Base-by-base conservation (phyloP, 331 rosid species). In the Phaseolus coccineus region DNA sequence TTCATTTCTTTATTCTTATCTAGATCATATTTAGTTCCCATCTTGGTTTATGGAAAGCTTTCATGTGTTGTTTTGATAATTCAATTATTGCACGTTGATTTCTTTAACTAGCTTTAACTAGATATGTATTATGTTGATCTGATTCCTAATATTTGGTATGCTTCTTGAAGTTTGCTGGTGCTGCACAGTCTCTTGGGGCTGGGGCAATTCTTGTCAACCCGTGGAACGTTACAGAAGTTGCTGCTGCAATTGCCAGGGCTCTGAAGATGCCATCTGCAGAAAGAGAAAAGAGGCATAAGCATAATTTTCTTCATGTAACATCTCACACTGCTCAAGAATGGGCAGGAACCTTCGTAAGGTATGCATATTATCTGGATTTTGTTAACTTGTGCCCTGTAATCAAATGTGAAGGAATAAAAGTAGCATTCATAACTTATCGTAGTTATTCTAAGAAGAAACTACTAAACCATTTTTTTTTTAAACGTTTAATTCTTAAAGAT, bases 281-380 rank as follows among this genome's bases (percentile, higher is more conserved):
- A 70, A 90, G 97, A 86, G 97, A 94, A 86, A 94, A 92, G 83
- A 86, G 96, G 51, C 97, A 94, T 30, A 79, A 71, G 66, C 96
- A 86, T 82, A 94, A 94, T 80, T 94, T 87, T 84, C 51, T 8
- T 1, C 96, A 94, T 80, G 98, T 94, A 69, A 87, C 87, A 57
- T 80, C 89, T 59, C 98, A 94, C 86, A 94, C 98, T 44, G 96
- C 97, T 57, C 98, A 94, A 87, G 88, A 90, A 88, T 94, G 98
- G 98, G 98, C 98, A 2, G 98, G 86, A 84, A 94, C 93, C 79
- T 91, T 94, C 71, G 98, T 94, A 58, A 94, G 97, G 98, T 92
- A 88, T 42, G 52, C 69, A 56, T 75, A 39, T 53, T 78, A 2
- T 47, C 42, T 57, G 0, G 39, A 68, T 55, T 77, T 22, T 51